Base-by-base conservation (phyloP, 176 grass and related monocot species). In the Luzula sylvatica region DNA sequence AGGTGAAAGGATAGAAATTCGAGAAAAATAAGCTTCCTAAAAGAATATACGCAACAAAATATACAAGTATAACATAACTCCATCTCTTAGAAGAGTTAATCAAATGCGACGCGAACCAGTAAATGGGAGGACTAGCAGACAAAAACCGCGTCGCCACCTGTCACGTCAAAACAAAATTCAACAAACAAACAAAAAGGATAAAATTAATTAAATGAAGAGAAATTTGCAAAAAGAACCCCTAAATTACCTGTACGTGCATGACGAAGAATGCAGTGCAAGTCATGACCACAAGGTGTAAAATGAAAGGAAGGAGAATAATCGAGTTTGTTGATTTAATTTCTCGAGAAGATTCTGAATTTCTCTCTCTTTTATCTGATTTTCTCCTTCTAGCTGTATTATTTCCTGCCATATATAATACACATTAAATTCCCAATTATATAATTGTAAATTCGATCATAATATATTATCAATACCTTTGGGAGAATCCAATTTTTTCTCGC, bases 161-260 rank as follows among this genome's bases (percentile, higher is more conserved):
- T 25, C 43, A 26, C 7, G 25, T 20, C 21, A 48, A 12, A 54
- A 64, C 1, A 53, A 11, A 54, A 58, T 7, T 53, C 19, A 32
- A 23, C 11, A 52, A n/a, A n/a, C n/a, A n/a, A n/a, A n/a, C n/a
- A n/a, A n/a, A n/a, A n/a, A n/a, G n/a, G n/a, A n/a, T n/a, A n/a
- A n/a, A n/a, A n/a, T n/a, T n/a, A n/a, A 35, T 35, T 35, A 35
- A 35, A 35, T 3, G n/a, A 9, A 38, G 5, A 57, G 49, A 58
- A 73, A 41, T 46, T 58, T 79, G 38, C n/a, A n/a, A n/a, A n/a
- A n/a, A n/a, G n/a, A n/a, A n/a, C n/a, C n/a, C n/a, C n/a, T n/a
- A n/a, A n/a, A n/a, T n/a, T n/a, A 96, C 92, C 81, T 96, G 81
- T 30, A 96, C 81, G 19, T 96, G 84, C 84, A 96, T 96, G 50